Evolutionary conservation across 805 yeast species (phyloP).

Genomic region (Danielia reshetovae): DNA sequence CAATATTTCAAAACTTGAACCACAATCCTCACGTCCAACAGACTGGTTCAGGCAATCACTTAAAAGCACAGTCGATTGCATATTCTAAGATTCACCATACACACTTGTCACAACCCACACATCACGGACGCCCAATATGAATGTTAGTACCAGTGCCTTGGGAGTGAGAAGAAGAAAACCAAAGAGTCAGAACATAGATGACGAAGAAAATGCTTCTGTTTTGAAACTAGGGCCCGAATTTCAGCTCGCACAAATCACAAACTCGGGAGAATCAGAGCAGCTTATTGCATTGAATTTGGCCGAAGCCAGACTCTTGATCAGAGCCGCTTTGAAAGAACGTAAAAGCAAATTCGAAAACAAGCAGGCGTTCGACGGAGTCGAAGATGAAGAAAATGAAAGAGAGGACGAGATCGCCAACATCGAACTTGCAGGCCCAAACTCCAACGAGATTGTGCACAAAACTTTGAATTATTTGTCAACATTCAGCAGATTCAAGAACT

Average conservation of each 20-base stretch:
- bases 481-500: conserved; percentile 88
- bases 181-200: conserved; percentile 58
- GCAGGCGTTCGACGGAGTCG: conserved; percentile 20
- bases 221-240: conserved; percentile 92
- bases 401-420: conserved; percentile 45
- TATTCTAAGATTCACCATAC: too few species aligned
- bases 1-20: neutral
- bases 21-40: too few species aligned
- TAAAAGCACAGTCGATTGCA: too few species aligned
- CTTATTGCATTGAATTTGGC: conserved; percentile 82
- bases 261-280: conserved; percentile 72
- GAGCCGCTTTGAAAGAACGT: conserved; percentile 79
- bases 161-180: conserved; percentile 75
- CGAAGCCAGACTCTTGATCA: conserved; percentile 84
- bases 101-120: too few species aligned
- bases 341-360: conserved; percentile 35
- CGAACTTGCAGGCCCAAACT: conserved; percentile 62
- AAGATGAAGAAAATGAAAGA: conserved; percentile 36
- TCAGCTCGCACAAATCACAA: conserved; percentile 72
- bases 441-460: conserved; percentile 85
- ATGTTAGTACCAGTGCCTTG: conserved; percentile 82
- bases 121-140: too few species aligned
- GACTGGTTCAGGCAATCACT: too few species aligned
- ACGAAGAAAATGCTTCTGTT: conserved; percentile 88
- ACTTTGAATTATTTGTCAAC: conserved; percentile 81